These are phyloP conservation scores for Selaginella tamariscina DNA, from an alignment of 75 land plant genomes.

Conservation along the genomic window DNA sequence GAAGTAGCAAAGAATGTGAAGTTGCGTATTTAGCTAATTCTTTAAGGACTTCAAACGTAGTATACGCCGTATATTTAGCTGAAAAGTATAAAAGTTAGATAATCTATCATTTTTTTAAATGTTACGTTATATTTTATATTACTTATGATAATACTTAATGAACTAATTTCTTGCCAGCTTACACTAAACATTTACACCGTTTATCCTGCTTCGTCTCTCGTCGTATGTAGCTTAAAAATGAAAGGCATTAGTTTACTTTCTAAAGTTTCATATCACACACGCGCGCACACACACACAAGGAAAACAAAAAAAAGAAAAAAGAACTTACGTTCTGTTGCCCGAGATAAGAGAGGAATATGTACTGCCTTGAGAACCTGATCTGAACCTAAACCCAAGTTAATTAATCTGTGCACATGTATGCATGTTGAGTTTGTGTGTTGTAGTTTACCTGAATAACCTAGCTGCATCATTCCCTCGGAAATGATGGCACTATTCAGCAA, in stretches of 20 bases:
- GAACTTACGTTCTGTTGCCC: conserved; percentile 77
- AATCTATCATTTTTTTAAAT: too few relatives aligned
- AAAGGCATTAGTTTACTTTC: too few relatives aligned
- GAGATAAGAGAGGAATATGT: conserved; percentile 46
- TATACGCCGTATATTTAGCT: too few relatives aligned
- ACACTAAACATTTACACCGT: too few relatives aligned
- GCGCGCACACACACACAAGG: background rate
- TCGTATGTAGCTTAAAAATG: background rate
- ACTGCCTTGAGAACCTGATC: background rate
- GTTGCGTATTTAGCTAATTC: too few relatives aligned
- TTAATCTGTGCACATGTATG: conserved; percentile 15
- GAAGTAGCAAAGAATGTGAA: too few relatives aligned
- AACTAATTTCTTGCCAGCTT: too few relatives aligned
- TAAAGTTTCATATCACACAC: too few relatives aligned
- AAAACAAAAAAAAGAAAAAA: background rate
- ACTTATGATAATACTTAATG: too few relatives aligned
- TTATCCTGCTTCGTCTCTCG: background rate
- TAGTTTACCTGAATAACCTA: conserved; percentile 15
- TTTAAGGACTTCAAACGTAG: too few relatives aligned
- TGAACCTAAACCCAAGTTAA: background rate
- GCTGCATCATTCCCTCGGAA: background rate
- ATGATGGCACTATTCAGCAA: background rate
- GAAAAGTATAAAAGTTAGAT: too few relatives aligned
- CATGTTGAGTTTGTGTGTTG: conserved; percentile 12
- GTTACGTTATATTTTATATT: too few relatives aligned